Conservation (phyloP, 768 basidiomycete genomes). For the Vararia minispora region DNA sequence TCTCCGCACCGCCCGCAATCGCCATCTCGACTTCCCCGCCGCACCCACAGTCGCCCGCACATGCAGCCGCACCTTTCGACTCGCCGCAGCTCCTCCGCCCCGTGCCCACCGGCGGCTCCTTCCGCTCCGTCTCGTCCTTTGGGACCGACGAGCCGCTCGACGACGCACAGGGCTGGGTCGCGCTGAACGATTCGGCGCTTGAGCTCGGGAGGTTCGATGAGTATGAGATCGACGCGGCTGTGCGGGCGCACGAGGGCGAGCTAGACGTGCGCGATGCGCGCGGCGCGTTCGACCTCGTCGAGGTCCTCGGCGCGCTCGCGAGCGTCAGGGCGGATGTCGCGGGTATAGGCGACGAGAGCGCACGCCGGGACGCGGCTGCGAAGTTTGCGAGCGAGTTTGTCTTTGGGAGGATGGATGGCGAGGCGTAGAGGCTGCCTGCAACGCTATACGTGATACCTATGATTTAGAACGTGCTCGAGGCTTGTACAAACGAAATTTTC, state of each 20-base stretch:
- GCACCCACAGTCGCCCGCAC: not conserved
- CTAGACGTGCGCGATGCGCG: not conserved
- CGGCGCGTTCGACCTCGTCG: conserved; percentile 6
- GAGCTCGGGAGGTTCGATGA: too few species aligned
- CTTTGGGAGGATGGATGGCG: conserved; percentile 7
- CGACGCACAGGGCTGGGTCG: conserved; percentile 7
- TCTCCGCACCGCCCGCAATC: conserved; percentile 39
- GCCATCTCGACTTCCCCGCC: not conserved
- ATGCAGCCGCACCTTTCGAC: conserved; percentile 2
- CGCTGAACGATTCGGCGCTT: conserved; percentile 10
- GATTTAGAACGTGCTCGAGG: too few species aligned
- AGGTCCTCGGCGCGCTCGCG: conserved; percentile 7
- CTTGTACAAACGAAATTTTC: too few species aligned
- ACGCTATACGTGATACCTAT: too few species aligned
- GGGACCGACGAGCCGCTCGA: conserved; percentile 29
- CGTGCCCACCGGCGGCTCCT: conserved; percentile 23
- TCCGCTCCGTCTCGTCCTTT: conserved; percentile 49
- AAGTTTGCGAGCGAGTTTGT: conserved; percentile 13
- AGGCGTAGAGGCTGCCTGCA: too few species aligned
- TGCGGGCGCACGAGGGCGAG: conserved; percentile 1
- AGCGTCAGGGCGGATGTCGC: conserved; percentile 10
- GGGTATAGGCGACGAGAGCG: conserved; percentile 10
- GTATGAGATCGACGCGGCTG: too few species aligned
- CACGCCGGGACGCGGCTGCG: conserved; percentile 9
- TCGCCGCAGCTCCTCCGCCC: conserved; percentile 14